Evolutionary conservation across 2,329 filamentous ascomycete species (phyloP).

Genomic region (Penicillium sp.): DNA sequence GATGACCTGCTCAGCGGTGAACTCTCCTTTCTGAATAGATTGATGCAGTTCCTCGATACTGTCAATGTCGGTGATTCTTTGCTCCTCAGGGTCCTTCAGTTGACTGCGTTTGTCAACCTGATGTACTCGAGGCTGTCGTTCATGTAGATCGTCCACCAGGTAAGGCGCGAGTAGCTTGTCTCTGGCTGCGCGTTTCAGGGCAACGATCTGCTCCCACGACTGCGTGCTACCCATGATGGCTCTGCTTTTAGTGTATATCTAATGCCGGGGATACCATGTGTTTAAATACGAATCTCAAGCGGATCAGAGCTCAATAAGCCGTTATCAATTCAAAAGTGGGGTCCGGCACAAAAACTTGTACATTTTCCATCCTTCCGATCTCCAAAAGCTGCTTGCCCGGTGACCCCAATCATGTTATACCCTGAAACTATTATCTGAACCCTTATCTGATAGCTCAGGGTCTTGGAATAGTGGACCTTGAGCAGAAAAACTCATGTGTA

Average conservation of each 20-base stretch:
- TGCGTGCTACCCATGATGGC: constrained; percentile 17
- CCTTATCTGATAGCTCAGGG: not conserved
- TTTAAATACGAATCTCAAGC: constrained; percentile 2
- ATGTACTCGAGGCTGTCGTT: constrained; percentile 21
- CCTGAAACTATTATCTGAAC: not conserved
- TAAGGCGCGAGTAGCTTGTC: constrained; percentile 29
- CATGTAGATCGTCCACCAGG: constrained; percentile 23
- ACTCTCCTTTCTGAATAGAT: constrained; percentile 20
- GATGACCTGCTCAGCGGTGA: constrained; percentile 28
- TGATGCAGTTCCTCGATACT: constrained; percentile 21
- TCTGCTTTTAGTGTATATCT: not conserved
- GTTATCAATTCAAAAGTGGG: constrained; percentile 11
- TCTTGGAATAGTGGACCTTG: too few relatives aligned
- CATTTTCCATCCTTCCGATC: too few relatives aligned
- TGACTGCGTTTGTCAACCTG: constrained; percentile 23
- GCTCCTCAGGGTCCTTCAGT: constrained; percentile 19
- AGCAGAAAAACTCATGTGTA: not conserved
- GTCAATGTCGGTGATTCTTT: constrained; percentile 32
- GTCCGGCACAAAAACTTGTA: not conserved
- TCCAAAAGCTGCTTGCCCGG: too few relatives aligned
- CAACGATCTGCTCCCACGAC: constrained; percentile 30
- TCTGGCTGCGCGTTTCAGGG: constrained; percentile 25
- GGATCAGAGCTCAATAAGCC: constrained; percentile 1
- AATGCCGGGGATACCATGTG: not conserved
- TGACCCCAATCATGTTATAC: not conserved